Percentiles rank a stretch among this genome's conserved stretches.
phyloP scores from a whole-genome alignment of 31 red algal species.

The Odonthalia washingtoniensis region DNA sequence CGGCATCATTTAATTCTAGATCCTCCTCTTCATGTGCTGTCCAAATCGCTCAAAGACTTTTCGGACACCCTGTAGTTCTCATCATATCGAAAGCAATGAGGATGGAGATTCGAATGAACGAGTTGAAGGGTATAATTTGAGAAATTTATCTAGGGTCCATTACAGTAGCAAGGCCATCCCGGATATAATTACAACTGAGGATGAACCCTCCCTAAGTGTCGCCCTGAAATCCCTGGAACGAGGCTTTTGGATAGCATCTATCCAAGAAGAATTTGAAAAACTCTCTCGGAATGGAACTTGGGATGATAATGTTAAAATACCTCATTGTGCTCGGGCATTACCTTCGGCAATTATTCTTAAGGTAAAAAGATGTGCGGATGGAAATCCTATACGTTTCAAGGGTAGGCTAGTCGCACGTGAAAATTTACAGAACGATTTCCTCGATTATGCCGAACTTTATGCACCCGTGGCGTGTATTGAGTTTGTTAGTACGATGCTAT shows the following conservation, averaged over 20 bases:
- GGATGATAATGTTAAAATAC: not conserved
- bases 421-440: not conserved
- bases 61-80: too few species aligned
- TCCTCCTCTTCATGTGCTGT: too few species aligned
- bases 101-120: too few species aligned
- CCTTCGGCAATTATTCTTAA: not conserved
- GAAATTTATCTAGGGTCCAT: too few species aligned
- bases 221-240: conserved; percentile 25
- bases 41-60: too few species aligned
- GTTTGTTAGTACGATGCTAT: conserved; percentile 1
- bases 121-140: too few species aligned
- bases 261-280: conserved; percentile 32
- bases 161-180: too few species aligned
- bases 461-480: conserved; percentile 32
- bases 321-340: not conserved
- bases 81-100: too few species aligned
- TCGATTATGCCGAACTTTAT: conserved; percentile 6
- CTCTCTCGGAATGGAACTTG: conserved; percentile 18
- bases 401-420: conserved; percentile 7
- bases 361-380: not conserved
- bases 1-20: too few species aligned
- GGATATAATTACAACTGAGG: not conserved
- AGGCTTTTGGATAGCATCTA: conserved; percentile 21
- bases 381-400: conserved; percentile 1
- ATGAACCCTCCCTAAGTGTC: conserved; percentile 25